Conservation (phyloP, 1,284 basidiomycete species). For the Ustilago hordei region DNA sequence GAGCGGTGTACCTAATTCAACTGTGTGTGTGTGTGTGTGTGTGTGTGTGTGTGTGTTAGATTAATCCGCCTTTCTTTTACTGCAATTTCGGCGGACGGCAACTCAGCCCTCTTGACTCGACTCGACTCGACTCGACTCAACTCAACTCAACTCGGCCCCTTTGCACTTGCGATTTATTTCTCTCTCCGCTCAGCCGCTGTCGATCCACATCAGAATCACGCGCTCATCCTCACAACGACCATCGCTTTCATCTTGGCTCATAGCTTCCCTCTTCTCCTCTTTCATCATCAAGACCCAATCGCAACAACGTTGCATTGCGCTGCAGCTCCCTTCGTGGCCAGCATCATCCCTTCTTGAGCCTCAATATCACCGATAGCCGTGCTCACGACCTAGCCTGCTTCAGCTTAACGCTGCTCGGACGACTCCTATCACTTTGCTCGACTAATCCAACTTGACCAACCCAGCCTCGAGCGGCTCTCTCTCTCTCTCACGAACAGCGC, state of each 20-base stretch:
- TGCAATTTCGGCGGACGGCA: not conserved
- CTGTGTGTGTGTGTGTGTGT: too few species aligned
- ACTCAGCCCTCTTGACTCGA: conserved; percentile 5
- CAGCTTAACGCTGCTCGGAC: not conserved
- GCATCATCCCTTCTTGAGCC: not conserved
- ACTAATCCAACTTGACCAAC: not conserved
- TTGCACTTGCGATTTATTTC: conserved; percentile 5
- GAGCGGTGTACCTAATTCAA: too few species aligned
- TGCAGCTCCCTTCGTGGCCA: not conserved
- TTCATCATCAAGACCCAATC: not conserved
- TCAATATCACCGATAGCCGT: not conserved
- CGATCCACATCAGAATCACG: not conserved
- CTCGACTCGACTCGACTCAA: conserved; percentile 1
- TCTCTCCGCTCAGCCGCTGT: conserved; percentile 5
- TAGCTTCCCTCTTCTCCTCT: not conserved
- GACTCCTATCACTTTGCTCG: not conserved
- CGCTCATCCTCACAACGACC: not conserved
- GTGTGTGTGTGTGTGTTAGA: not conserved
- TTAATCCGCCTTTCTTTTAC: not conserved
- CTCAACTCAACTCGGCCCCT: conserved; percentile 6
- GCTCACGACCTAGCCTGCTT: not conserved
- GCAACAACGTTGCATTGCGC: not conserved
- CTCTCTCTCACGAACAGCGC: too few species aligned
- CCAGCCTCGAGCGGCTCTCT: not conserved
- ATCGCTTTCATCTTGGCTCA: not conserved